Conservation (phyloP, 106 monocot genomes). For the Iris macrosiphon region DNA sequence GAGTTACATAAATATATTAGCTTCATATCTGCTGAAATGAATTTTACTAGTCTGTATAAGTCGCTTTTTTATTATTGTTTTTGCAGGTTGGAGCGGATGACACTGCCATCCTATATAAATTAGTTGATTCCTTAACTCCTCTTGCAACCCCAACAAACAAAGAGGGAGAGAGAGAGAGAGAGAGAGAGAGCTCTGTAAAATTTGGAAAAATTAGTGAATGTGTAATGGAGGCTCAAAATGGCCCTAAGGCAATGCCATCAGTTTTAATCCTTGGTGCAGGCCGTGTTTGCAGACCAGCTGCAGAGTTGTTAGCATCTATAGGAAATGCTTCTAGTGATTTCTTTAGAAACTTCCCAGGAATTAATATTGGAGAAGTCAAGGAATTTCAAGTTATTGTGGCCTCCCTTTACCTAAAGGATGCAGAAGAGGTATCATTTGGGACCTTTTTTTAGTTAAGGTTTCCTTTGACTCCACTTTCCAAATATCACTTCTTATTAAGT, state of each 20-base stretch:
- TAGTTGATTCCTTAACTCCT: slow-evolving; percentile 64
- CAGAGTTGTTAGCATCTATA: slow-evolving; percentile 59
- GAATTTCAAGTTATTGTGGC: slow-evolving; percentile 79
- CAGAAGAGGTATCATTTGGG: slow-evolving; percentile 69
- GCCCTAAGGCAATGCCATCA: slow-evolving; percentile 19
- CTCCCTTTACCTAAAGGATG: slow-evolving; percentile 84
- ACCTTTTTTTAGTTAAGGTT: too few relatives aligned
- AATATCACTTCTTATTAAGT: too few relatives aligned
- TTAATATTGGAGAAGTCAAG: slow-evolving; percentile 19
- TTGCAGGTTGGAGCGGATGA: slow-evolving; percentile 77
- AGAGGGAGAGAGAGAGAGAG: too few relatives aligned
- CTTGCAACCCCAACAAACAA: slow-evolving; percentile 50
- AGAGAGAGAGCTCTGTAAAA: slow-evolving; percentile 43
- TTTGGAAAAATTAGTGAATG: slow-evolving; percentile 44
- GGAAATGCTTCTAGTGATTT: slow-evolving; percentile 15
- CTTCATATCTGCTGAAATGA: neutral
- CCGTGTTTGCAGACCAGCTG: slow-evolving; percentile 85
- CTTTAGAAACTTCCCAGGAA: slow-evolving; percentile 8
- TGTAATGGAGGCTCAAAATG: slow-evolving; percentile 12
- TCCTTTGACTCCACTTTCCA: too few relatives aligned
- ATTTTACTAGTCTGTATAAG: neutral
- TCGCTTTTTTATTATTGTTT: slow-evolving; percentile 8
- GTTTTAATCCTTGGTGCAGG: slow-evolving; percentile 94
- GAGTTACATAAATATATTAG: neutral
- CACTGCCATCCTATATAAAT: slow-evolving; percentile 40